phyloP scores from a whole-genome alignment of 495 filamentous ascomycete species.

The Penicillium samsonianum region DNA sequence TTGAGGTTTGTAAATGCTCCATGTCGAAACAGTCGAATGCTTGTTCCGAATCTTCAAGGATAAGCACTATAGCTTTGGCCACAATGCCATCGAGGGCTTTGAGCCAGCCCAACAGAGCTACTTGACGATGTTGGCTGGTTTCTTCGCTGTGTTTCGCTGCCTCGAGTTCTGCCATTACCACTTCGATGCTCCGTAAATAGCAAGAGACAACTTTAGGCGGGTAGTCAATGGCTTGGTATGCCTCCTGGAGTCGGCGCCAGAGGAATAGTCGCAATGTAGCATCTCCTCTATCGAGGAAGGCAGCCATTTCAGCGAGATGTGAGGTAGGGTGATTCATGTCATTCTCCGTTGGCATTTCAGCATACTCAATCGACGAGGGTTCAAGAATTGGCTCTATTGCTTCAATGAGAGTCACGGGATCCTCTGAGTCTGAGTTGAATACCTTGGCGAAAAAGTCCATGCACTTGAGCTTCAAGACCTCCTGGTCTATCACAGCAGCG shows the following conservation, averaged over 20 bases:
- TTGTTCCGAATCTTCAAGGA: conserved; percentile 63
- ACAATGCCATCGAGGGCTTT: conserved; percentile 76
- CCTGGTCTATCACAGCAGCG: conserved; percentile 73
- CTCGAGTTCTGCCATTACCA: conserved; percentile 73
- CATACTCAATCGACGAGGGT: conserved; percentile 56
- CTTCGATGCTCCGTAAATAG: conserved; percentile 78
- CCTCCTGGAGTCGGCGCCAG: conserved; percentile 83
- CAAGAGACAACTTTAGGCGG: conserved; percentile 84
- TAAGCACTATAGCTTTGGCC: conserved; percentile 60
- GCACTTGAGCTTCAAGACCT: conserved; percentile 87
- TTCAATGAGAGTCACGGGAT: conserved; percentile 82
- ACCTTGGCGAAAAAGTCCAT: conserved; percentile 94
- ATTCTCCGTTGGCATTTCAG: conserved; percentile 23
- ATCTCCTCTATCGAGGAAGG: conserved; percentile 77
- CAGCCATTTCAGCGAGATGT: conserved; percentile 69
- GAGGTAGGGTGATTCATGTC: conserved; percentile 20
- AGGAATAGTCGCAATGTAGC: conserved; percentile 80
- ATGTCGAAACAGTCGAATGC: conserved; percentile 84
- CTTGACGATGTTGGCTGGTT: conserved; percentile 60
- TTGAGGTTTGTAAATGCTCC: conserved; percentile 67
- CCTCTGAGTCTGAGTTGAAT: conserved; percentile 64
- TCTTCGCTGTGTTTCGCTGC: conserved; percentile 61
- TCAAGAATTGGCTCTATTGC: conserved; percentile 91
- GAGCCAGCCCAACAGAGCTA: conserved; percentile 70
- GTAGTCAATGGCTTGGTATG: conserved; percentile 81